phyloP scores from a whole-genome alignment of 2,329 filamentous ascomycete genomes.

The Phaeoacremonium minimum region DNA sequence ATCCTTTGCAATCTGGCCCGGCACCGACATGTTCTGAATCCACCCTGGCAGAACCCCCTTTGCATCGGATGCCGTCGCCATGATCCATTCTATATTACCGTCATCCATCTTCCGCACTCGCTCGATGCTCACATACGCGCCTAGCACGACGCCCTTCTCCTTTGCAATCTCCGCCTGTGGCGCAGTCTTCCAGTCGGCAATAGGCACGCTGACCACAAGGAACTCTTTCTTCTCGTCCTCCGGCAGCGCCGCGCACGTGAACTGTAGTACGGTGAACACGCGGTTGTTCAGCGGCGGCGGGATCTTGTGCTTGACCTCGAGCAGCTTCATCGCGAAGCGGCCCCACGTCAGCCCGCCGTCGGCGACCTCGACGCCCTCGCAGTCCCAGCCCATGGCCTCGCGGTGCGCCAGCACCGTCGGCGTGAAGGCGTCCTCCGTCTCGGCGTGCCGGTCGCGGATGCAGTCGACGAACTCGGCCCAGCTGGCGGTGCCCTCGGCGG shows the following conservation, averaged over 20 bases:
- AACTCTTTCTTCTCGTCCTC: conserved; percentile 35
- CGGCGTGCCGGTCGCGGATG: conserved; percentile 54
- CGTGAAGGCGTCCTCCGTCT: conserved; percentile 55
- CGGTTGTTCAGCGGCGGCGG: conserved; percentile 57
- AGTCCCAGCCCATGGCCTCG: conserved; percentile 38
- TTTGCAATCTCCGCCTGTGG: conserved; percentile 23
- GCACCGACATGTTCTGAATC: conserved; percentile 61
- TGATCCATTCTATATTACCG: conserved; percentile 65
- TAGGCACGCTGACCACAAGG: conserved; percentile 52
- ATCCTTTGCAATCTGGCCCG: conserved; percentile 64
- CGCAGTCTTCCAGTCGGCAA: conserved; percentile 32
- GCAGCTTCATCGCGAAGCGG: conserved; percentile 44
- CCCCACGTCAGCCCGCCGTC: conserved; percentile 37
- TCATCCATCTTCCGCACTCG: conserved; percentile 41
- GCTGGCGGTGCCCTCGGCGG: conserved; percentile 46
- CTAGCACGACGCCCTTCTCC: conserved; percentile 47
- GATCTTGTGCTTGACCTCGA: conserved; percentile 64
- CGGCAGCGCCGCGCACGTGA: conserved; percentile 41
- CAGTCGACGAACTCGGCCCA: conserved; percentile 60
- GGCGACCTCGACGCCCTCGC: conserved; percentile 30
- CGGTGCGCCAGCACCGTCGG: conserved; percentile 47
- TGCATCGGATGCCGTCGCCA: conserved; percentile 72
- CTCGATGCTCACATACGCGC: conserved; percentile 63
- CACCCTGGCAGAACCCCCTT: conserved; percentile 61
- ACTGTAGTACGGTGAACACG: conserved; percentile 62